phyloP scores from a whole-genome alignment of 352 stramenopile species.

The Phytopythium montanum region DNA sequence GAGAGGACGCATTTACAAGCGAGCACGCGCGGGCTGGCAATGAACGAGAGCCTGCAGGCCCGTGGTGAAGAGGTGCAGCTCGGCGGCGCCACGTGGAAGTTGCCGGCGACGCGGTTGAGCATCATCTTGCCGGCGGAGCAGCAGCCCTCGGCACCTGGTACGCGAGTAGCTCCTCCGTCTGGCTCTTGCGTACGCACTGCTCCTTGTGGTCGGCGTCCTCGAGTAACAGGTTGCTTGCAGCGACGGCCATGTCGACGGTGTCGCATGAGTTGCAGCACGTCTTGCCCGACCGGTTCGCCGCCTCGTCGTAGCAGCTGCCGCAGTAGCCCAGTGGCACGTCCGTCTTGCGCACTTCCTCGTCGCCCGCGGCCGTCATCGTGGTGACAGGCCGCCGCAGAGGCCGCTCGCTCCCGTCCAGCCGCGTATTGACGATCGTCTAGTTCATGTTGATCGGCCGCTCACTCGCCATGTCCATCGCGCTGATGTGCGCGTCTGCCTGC shows the following conservation, averaged over 20 bases:
- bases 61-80: slow-evolving; percentile 76
- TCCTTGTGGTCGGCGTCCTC: slow-evolving; percentile 77
- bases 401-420: slow-evolving; percentile 73
- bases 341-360: slow-evolving; percentile 29
- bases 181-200: slow-evolving; percentile 69
- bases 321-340: slow-evolving; percentile 89
- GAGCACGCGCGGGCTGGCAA: no score
- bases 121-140: slow-evolving; percentile 79
- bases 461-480: slow-evolving; percentile 98
- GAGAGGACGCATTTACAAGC: no score
- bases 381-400: slow-evolving; percentile 55
- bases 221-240: slow-evolving; percentile 60
- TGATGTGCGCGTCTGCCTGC: slow-evolving; percentile 93
- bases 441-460: slow-evolving; percentile 97
- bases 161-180: slow-evolving; percentile 58
- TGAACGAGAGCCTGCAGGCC: slow-evolving; percentile 71
- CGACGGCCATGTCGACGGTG: slow-evolving; percentile 80
- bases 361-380: slow-evolving; percentile 22
- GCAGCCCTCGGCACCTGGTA: slow-evolving; percentile 78
- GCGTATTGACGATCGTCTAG: slow-evolving; percentile 93
- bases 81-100: slow-evolving; percentile 83
- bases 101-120: slow-evolving; percentile 82
- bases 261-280: slow-evolving; percentile 84
- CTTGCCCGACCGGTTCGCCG: slow-evolving; percentile 57
- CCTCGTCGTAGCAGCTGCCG: slow-evolving; percentile 94